Evolutionary conservation across 106 monocot species (phyloP), one percentile per base, ranked within the genome.

Genomic region (Dendrobium officinale): DNA sequence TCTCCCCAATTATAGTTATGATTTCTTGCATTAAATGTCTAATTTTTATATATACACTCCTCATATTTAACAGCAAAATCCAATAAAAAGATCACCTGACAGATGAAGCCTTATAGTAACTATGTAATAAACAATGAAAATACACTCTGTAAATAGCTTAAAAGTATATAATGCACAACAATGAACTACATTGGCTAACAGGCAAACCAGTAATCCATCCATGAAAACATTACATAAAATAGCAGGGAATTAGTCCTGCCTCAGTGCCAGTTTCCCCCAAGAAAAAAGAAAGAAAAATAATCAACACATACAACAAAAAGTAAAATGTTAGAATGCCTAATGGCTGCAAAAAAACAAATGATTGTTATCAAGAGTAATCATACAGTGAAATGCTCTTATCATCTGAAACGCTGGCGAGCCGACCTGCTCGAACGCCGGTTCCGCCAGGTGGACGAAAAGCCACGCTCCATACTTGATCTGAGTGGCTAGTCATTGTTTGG

Each of bases 371-470:
- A 9, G 95, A 95, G 77, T 93, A 93, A 85, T 99, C 99, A 84
- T 93, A 95, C 83, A 99, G 79, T 2, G 91, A 91, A 44, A 95
- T 91, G 79, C 93, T 93, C 83, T 89, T 92, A 82, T 99, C 99
- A 81, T 99, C 99, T 0, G 99, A 99, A 33, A 93, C 99, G 41
- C 95, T 99, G 0, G 93, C 99, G 29, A 99, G 88, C 5, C 93
- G 85, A 2, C 92, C 93, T 5, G 80, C 86, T 11, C 91, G 89
- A 15, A 89, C 73, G 0, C 87, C 95, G 0, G 90, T 42, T 4
- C 93, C 93, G 22, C 93, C 91, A 20, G 85, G 89, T 13, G 91
- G 91, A 15, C 91, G 86, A 66, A 99, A 99, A 0, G 91, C 90
- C 33, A 99, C 95, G 9, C 82, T 84, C 99, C 99, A 99, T 0